phyloP scores from a whole-genome alignment of 139 green algal species.

The Closterium sp. region DNA sequence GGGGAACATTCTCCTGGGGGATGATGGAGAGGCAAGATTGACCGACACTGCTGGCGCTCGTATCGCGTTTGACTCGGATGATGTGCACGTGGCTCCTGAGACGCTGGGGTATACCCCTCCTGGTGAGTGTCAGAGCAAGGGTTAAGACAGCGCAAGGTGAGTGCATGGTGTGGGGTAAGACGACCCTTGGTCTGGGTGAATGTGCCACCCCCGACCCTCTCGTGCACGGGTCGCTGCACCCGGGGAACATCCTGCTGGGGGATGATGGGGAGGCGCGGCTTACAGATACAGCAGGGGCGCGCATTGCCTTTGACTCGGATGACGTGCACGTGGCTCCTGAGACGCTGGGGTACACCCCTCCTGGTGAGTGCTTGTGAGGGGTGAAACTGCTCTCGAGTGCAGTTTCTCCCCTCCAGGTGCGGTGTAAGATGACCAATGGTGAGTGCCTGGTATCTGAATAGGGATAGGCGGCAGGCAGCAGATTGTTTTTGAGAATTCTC shows the following conservation, averaged over 20 bases:
- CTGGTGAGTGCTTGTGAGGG: not conserved
- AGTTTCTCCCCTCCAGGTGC: too few species aligned
- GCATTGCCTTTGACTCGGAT: not conserved
- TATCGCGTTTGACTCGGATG: not conserved
- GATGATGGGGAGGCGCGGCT: not conserved
- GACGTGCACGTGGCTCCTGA: not conserved
- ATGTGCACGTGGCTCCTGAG: not conserved
- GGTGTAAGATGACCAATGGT: too few species aligned
- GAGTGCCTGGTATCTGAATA: too few species aligned
- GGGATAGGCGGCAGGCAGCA: too few species aligned
- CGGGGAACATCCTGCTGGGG: not conserved
- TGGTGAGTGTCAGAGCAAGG: constrained; percentile 2
- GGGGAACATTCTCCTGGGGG: not conserved
- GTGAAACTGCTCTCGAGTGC: too few species aligned
- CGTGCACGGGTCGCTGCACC: not conserved
- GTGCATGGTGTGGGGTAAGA: too few species aligned
- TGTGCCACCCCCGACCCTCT: not conserved
- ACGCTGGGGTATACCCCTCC: not conserved
- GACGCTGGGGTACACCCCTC: not conserved
- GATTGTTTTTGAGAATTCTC: too few species aligned
- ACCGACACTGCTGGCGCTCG: not conserved
- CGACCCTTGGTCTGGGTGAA: too few species aligned
- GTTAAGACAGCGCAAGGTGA: too few species aligned
- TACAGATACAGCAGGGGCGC: not conserved
- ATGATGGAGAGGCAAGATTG: not conserved